Base-by-base conservation (phyloP, 805 yeast genomes). In the Barnettozyma vustinii region DNA sequence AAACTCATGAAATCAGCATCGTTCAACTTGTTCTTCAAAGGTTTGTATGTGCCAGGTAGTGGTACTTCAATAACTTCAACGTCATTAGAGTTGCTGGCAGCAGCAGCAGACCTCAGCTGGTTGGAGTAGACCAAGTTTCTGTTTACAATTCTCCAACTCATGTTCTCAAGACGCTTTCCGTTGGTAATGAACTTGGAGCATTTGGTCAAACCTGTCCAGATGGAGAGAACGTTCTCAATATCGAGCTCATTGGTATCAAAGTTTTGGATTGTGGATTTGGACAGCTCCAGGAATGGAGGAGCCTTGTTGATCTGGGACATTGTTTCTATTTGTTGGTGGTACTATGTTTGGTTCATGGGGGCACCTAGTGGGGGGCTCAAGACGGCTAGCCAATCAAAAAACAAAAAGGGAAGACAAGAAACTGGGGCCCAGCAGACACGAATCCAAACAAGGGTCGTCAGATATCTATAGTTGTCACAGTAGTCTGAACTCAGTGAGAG, bases 181-280 rank as follows among this genome's bases (percentile, higher is more conserved):
- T 58, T 56, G 45, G 60, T 57, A 32, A 62, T 57, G 49, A 57
- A 60, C 16, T 55, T 58, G 9, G 66, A 62, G 37, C 65, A 62
- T 44, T 58, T 62, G 1, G 63, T 62, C 15, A 62, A 49, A 2
- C 74, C 72, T 9, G 74, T 68, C 73, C 75, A 71, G 21, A 72
- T 65, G 3, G 71, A 65, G 26, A 72, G 54, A 3, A 72, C 69
- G 44, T 68, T 69, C 47, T 70, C 73, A 36, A 72, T 58, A 39
- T 71, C 71, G 12, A 69, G 55, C 3, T 62, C 62, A 20, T 59
- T 50, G 1, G 63, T 57, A 42, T 59, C 64, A 36, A 59, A 52
- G 21, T 37, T 51, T 44, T 60, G 56, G 9, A 62, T 55, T 10
- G 62, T 58, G 10, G 60, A 56, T 26, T 55, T 52, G 9, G 65